Percentiles rank a stretch among this genome's conserved stretches.
Evolutionary conservation across 495 filamentous ascomycete genomes (phyloP).

Genomic region (Penicillium daleae): DNA sequence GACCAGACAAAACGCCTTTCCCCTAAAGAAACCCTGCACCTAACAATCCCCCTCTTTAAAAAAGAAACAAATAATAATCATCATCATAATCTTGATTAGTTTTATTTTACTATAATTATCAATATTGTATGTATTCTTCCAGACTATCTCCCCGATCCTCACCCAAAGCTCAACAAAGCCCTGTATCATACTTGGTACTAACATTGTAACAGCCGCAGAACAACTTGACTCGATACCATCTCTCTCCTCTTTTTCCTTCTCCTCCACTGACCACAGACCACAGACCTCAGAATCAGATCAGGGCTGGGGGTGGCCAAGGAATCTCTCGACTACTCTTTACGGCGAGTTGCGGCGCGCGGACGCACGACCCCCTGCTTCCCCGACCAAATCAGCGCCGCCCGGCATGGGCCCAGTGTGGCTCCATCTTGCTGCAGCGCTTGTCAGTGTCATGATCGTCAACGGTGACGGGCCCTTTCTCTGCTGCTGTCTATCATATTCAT

Average conservation of each 20-base stretch:
- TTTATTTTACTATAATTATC: too few species aligned
- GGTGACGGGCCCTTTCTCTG: not conserved
- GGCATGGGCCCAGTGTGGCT: conserved; percentile 15
- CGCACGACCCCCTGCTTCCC: conserved; percentile 43
- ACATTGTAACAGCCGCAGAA: not conserved
- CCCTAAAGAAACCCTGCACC: not conserved
- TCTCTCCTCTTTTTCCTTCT: not conserved
- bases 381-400: conserved; percentile 40
- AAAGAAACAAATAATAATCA: not conserved
- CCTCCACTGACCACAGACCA: not conserved
- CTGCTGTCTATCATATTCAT: conserved; percentile 10
- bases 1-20: not conserved
- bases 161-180: not conserved
- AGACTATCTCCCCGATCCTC: not conserved
- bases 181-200: not conserved
- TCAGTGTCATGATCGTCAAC: conserved; percentile 33
- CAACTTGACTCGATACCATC: not conserved
- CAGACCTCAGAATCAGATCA: conserved; percentile 14
- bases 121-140: too few species aligned
- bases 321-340: conserved; percentile 43
- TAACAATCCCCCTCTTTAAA: conserved; percentile 1
- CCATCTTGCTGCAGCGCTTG: conserved; percentile 26
- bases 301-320: conserved; percentile 24
- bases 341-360: conserved; percentile 47
- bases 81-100: too few species aligned